Evolutionary conservation across 2,329 filamentous ascomycete genomes (phyloP).

Genomic region (Stylonectria norvegica): DNA sequence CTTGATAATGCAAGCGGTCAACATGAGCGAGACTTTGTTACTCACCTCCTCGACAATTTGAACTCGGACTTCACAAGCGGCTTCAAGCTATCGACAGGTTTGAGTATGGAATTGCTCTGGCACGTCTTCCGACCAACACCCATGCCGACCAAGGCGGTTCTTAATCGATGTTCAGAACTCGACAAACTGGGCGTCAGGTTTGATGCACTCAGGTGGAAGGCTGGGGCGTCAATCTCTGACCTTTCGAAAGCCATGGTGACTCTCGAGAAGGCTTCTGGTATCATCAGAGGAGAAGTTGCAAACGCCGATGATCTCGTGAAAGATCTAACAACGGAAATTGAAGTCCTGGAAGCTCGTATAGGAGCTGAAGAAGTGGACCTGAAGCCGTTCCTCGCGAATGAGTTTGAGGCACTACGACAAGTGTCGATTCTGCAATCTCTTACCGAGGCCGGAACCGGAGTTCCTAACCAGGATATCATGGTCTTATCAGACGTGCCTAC

Average conservation of each 20-base stretch:
- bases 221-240: constrained; percentile 48
- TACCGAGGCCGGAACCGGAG: not conserved
- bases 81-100: constrained; percentile 70
- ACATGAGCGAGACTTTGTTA: constrained; percentile 36
- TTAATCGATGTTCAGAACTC: constrained; percentile 49
- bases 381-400: constrained; percentile 48
- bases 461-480: constrained; percentile 37
- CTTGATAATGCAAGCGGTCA: constrained; percentile 23
- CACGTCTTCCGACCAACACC: constrained; percentile 63
- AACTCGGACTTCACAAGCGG: constrained; percentile 61
- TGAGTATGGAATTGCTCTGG: constrained; percentile 81
- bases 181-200: constrained; percentile 57
- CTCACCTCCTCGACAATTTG: constrained; percentile 40
- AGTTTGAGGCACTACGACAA: constrained; percentile 58
- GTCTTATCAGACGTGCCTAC: constrained; percentile 46
- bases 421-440: constrained; percentile 41
- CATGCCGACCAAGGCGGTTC: constrained; percentile 43
- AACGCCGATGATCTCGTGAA: constrained; percentile 47
- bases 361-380: constrained; percentile 40
- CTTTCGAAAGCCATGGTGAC: constrained; percentile 52
- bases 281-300: constrained; percentile 44
- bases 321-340: constrained; percentile 50
- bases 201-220: constrained; percentile 59
- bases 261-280: constrained; percentile 53
- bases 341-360: constrained; percentile 46